Conservation (phyloP, 2,329 filamentous ascomycete genomes). For the Zymoseptoria tritici region DNA sequence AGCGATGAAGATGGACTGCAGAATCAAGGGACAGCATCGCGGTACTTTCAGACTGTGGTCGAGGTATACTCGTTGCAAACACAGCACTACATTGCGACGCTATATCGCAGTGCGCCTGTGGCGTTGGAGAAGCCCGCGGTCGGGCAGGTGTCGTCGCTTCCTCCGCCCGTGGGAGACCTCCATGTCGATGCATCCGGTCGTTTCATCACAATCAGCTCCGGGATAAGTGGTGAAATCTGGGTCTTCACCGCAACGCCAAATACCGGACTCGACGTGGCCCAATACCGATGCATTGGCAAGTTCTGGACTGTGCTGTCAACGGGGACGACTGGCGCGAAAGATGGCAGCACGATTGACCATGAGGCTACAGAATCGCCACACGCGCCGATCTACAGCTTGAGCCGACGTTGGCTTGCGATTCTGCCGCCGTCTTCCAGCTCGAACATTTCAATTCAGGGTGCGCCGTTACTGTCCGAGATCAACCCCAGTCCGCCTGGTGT, state of each 20-base stretch:
- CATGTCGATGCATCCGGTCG: constrained; percentile 65
- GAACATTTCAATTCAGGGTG: constrained; percentile 60
- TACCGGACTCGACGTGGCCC: constrained; percentile 18
- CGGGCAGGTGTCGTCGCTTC: constrained; percentile 31
- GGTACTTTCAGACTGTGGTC: constrained; percentile 75
- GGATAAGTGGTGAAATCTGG: constrained; percentile 79
- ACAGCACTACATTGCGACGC: constrained; percentile 61
- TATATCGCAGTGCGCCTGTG: constrained; percentile 63
- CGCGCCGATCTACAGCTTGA: constrained; percentile 61
- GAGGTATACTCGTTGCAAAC: constrained; percentile 80
- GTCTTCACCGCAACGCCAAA: constrained; percentile 46
- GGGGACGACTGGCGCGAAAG: constrained; percentile 27
- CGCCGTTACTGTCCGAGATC: constrained; percentile 45
- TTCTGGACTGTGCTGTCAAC: constrained; percentile 70
- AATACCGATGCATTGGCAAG: constrained; percentile 70
- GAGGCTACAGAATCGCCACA: constrained; percentile 13
- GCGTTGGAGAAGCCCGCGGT: constrained; percentile 31
- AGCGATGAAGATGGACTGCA: constrained; percentile 29
- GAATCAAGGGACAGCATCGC: constrained; percentile 31
- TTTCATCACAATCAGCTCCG: constrained; percentile 68
- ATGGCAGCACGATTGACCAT: neutral
- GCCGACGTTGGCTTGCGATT: constrained; percentile 69
- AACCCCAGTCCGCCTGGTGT: constrained; percentile 50
- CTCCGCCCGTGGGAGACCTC: constrained; percentile 64
- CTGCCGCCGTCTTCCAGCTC: constrained; percentile 66